These are phyloP conservation scores for Trichoderma guizhouense DNA, from an alignment of 2,329 filamentous ascomycete species.

Conservation along the genomic window DNA sequence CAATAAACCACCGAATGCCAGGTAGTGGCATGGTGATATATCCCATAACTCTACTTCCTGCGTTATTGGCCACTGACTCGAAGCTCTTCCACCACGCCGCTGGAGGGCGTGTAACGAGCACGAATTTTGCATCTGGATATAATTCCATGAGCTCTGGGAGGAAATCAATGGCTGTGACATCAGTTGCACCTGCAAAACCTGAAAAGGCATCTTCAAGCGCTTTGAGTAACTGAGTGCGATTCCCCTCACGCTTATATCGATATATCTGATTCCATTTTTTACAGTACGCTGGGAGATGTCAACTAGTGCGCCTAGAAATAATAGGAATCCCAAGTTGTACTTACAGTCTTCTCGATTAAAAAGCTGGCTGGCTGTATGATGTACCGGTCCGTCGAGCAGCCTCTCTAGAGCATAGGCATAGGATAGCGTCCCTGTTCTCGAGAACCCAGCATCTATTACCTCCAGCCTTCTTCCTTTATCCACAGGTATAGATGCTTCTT, in stretches of 20 bases:
- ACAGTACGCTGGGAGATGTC: background rate
- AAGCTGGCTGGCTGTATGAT: background rate
- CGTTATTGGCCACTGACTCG: background rate
- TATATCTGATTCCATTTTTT: conserved; percentile 5
- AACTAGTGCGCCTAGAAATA: background rate
- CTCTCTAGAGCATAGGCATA: background rate
- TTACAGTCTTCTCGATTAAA: background rate
- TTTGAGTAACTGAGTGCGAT: background rate
- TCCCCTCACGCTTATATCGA: background rate
- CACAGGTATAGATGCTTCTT: background rate
- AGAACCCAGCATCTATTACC: background rate
- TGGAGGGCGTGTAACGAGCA: background rate
- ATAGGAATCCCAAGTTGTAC: background rate
- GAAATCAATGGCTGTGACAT: background rate
- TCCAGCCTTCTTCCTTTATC: background rate
- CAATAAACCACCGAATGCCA: background rate
- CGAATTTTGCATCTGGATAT: background rate
- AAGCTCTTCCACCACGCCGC: background rate
- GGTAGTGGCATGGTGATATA: background rate
- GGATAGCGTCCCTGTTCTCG: background rate
- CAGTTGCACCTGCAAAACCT: background rate
- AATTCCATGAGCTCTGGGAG: background rate
- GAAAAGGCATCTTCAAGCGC: background rate
- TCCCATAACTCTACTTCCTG: background rate
- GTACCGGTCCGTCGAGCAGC: background rate